phyloP scores from a whole-genome alignment of 2,329 filamentous ascomycete genomes.

The Pseudocercospora macadamiae region DNA sequence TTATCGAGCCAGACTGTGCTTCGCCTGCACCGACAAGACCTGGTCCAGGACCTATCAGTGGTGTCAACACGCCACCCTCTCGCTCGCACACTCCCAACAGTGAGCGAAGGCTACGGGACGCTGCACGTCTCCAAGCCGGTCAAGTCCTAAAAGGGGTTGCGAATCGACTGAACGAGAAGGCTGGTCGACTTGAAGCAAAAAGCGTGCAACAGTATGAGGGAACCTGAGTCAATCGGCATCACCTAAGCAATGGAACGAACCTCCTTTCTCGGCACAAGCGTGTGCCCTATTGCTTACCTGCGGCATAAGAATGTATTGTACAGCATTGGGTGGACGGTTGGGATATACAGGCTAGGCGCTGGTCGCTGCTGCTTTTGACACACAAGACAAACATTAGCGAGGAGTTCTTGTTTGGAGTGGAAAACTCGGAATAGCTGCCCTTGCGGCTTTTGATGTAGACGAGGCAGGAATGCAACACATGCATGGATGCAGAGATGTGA shows the following conservation, averaged over 20 bases:
- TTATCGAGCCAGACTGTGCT: constrained; percentile 8
- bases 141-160: constrained; percentile 25
- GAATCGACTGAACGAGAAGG: constrained; percentile 23
- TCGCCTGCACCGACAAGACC: constrained; percentile 14
- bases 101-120: constrained; percentile 25
- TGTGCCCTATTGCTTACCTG: not conserved
- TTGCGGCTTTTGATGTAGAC: not conserved
- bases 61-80: constrained; percentile 16
- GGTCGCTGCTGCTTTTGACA: not conserved
- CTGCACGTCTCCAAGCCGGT: constrained; percentile 23
- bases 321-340: not conserved
- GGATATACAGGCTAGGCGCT: constrained; percentile 2
- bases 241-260: not conserved
- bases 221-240: constrained; percentile 10
- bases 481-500: not conserved
- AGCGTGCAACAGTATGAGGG: constrained; percentile 24
- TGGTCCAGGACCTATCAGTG: constrained; percentile 8
- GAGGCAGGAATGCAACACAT: not conserved
- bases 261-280: not conserved
- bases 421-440: not conserved
- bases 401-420: not conserved
- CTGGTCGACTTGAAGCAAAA: constrained; percentile 21
- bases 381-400: not conserved
- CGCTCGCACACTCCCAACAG: constrained; percentile 21
- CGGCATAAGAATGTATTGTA: constrained; percentile 5